Conservation (phyloP, 805 yeast genomes). For the Peterozyma xylosa region DNA sequence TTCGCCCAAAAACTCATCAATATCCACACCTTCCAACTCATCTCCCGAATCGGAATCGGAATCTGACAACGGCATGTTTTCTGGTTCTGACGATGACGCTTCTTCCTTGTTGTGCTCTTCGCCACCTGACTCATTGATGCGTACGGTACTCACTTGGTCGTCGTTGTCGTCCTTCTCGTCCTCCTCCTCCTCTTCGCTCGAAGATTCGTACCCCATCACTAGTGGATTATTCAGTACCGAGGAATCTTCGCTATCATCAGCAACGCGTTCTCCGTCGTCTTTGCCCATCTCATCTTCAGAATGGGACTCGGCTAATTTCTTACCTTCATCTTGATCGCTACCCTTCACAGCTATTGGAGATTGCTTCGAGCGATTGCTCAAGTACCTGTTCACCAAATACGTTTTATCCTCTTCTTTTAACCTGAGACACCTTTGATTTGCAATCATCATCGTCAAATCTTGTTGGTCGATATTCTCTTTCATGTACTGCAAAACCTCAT, state of each 20-base stretch:
- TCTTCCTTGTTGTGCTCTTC: conserved; percentile 4
- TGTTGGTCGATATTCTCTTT: conserved; percentile 15
- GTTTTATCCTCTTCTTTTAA: neutral
- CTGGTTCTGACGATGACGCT: neutral
- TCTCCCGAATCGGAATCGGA: conserved; percentile 1
- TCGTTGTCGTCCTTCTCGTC: conserved; percentile 7
- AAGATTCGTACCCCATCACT: neutral
- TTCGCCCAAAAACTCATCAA: conserved; percentile 7
- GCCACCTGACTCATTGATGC: no score
- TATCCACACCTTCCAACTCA: conserved; percentile 9
- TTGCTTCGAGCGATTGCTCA: neutral
- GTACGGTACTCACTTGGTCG: no score
- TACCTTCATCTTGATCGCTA: neutral
- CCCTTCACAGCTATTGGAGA: neutral
- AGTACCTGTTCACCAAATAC: neutral
- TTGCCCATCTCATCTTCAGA: neutral
- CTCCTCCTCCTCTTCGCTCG: conserved; percentile 7
- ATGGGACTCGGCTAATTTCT: neutral
- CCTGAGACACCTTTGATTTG: conserved; percentile 28
- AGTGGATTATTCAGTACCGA: neutral
- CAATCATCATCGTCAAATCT: conserved; percentile 23
- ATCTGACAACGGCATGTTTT: no score
- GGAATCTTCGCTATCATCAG: conserved; percentile 1
- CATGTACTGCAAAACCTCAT: conserved; percentile 17
- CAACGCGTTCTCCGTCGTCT: neutral